Base-by-base conservation (phyloP, 140 eudicot species). In the Flaveria floridana region DNA sequence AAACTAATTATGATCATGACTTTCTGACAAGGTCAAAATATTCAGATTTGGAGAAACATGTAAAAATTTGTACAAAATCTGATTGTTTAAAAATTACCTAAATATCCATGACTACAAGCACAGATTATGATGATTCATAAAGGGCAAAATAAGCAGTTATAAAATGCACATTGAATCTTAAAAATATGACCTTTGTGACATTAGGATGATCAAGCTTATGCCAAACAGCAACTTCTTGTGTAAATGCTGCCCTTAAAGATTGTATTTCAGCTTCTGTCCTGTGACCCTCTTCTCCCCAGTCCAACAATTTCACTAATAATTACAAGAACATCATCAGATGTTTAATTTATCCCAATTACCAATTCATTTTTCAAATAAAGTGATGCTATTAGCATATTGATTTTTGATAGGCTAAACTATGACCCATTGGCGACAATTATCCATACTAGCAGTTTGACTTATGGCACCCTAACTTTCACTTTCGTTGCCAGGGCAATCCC, bases 241-340 rank as follows among this genome's bases (percentile, higher is more conserved):
- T 84, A 80, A 88, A 88, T 26, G 95, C 91, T 3, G 91, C 86
- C 73, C 95, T 82, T 72, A 88, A 78, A 58, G 95, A 88, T 58
- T 82, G 83, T 74, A 88, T 80, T 70, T 88, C 95, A 67, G 95
- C 95, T 37, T 86, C 91, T 18, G 91, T 86, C 70, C 91, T 84
- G 81, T 88, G 91, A 63, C 95, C 95, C 78, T 88, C 95, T 84
- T 88, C 95, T 26, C 95, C 95, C 95, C 95, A 88, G 78, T 88
- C 95, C 78, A 88, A 76, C 83, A 86, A 76, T 72, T 88, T 88
- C 57, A 88, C 95, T 88, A 73, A 68, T 23, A 64, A 74, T 65
- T 28, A 83, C 53, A 68, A 28, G 14, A 39, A 34, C 12, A 10
- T 41, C 34, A 68, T 21, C 18, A 15, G 55, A 26, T 30, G 15